phyloP scores from a whole-genome alignment of 345 rosid genomes.

The Gynandropsis gynandra region DNA sequence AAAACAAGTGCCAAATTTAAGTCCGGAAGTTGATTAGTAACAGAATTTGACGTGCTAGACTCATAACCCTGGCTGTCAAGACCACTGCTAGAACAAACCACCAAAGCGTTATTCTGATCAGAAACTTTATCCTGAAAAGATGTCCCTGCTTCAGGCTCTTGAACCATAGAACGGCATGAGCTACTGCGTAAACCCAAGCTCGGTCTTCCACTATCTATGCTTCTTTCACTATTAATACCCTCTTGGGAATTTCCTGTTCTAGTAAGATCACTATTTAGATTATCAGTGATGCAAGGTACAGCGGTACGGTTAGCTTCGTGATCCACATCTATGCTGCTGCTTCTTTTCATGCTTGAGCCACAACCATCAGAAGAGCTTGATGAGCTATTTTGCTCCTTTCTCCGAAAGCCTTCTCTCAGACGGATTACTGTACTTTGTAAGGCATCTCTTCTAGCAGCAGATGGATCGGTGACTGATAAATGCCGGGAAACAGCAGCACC shows the following conservation, averaged over 20 bases:
- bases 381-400: slow-evolving; percentile 82
- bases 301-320: slow-evolving; percentile 54
- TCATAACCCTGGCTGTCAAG: slow-evolving; percentile 92
- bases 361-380: slow-evolving; percentile 98
- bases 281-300: slow-evolving; percentile 44
- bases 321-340: slow-evolving; percentile 81
- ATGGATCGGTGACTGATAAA: slow-evolving; percentile 77
- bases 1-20: slow-evolving; percentile 76
- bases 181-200: slow-evolving; percentile 82
- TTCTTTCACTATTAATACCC: slow-evolving; percentile 79
- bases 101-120: slow-evolving; percentile 51
- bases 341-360: slow-evolving; percentile 92
- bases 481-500: slow-evolving; percentile 97
- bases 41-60: slow-evolving; percentile 80
- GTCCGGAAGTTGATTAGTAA: slow-evolving; percentile 77
- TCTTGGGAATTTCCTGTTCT: slow-evolving; percentile 75
- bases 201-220: slow-evolving; percentile 94
- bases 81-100: slow-evolving; percentile 80
- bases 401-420: slow-evolving; percentile 91
- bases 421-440: slow-evolving; percentile 92
- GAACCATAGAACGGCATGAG: slow-evolving; percentile 82
- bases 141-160: slow-evolving; percentile 75
- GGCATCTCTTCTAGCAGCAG: slow-evolving; percentile 96
- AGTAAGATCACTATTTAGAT: slow-evolving; percentile 36
- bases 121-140: slow-evolving; percentile 50